Conservation (phyloP, 495 filamentous ascomycete genomes). For the Hypoxylon perforatum region DNA sequence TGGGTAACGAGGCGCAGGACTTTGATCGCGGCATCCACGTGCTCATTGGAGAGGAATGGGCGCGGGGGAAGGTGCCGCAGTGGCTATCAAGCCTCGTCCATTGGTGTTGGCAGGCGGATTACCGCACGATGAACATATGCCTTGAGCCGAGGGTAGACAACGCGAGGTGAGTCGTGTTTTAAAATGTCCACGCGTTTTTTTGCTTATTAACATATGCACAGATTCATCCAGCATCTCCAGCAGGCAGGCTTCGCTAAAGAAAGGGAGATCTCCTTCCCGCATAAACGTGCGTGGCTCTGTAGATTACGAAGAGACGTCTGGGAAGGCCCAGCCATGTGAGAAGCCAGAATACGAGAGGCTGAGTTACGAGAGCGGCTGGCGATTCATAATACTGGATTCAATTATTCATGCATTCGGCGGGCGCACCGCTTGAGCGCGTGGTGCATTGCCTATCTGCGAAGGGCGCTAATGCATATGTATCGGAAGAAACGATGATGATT, state of each 20-base stretch:
- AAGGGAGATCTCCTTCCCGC: conserved; percentile 85
- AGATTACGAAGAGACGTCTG: conserved; percentile 84
- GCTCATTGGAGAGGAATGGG: conserved; percentile 92
- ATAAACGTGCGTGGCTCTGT: conserved; percentile 92
- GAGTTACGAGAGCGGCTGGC: neutral
- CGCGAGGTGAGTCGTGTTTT: conserved; percentile 69
- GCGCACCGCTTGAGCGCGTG: conserved; percentile 14
- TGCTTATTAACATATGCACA: conserved; percentile 49
- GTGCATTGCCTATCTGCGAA: conserved; percentile 10
- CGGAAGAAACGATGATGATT: conserved; percentile 12
- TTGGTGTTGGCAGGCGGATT: conserved; percentile 81
- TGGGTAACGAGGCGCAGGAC: conserved; percentile 71
- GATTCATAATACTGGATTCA: conserved; percentile 15
- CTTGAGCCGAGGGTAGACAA: conserved; percentile 96
- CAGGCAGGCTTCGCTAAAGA: conserved; percentile 87
- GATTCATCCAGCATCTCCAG: conserved; percentile 81
- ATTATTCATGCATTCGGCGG: conserved; percentile 20
- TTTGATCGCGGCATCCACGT: conserved; percentile 92
- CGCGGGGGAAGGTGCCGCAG: conserved; percentile 76
- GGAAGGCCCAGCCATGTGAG: conserved; percentile 79
- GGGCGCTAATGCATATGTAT: conserved; percentile 22
- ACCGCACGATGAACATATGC: conserved; percentile 81
- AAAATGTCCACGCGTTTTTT: neutral
- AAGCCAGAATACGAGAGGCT: conserved; percentile 50
- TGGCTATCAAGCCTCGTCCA: conserved; percentile 92